A percentile compares a stretch with the other conserved stretches of the same genome.
Conservation (phyloP, 2,329 filamentous ascomycete species). For the Claviceps sp. region DNA sequence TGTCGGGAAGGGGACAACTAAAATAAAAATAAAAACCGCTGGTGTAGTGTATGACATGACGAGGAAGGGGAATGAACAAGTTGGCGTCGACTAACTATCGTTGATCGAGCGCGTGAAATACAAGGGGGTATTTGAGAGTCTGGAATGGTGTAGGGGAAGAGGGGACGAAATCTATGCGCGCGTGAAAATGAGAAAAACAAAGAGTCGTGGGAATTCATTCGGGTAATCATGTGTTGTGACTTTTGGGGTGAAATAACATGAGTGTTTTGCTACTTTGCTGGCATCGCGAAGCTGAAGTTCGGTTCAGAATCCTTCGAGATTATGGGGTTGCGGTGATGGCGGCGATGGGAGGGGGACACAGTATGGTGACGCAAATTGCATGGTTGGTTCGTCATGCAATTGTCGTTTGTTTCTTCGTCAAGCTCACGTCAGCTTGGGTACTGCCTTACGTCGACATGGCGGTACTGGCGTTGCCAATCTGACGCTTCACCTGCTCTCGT, state of each 20-base stretch:
- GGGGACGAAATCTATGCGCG: constrained; percentile 22
- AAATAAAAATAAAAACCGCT: not conserved
- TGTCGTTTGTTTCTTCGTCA: not conserved
- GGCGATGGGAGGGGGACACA: not conserved
- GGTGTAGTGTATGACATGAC: constrained; percentile 3
- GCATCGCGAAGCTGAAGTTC: not conserved
- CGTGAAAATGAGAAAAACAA: constrained; percentile 14
- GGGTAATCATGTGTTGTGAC: constrained; percentile 15
- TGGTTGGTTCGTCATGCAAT: constrained; percentile 2
- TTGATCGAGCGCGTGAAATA: not conserved
- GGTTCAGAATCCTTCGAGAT: not conserved
- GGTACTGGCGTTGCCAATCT: constrained; percentile 43
- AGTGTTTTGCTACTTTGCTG: not conserved
- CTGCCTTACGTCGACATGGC: constrained; percentile 35
- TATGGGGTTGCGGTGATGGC: not conserved
- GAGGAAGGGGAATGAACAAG: not conserved
- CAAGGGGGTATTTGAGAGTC: constrained; percentile 24
- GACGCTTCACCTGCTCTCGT: constrained; percentile 91
- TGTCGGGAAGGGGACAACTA: not conserved
- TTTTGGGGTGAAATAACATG: constrained; percentile 4
- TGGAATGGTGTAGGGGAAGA: constrained; percentile 21
- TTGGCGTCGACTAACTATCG: not conserved
- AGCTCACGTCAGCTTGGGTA: constrained; percentile 18
- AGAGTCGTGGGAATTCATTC: constrained; percentile 24
- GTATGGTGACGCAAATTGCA: not conserved